Base-by-base conservation (phyloP, 495 filamentous ascomycete genomes). In the Neurospora sp. region DNA sequence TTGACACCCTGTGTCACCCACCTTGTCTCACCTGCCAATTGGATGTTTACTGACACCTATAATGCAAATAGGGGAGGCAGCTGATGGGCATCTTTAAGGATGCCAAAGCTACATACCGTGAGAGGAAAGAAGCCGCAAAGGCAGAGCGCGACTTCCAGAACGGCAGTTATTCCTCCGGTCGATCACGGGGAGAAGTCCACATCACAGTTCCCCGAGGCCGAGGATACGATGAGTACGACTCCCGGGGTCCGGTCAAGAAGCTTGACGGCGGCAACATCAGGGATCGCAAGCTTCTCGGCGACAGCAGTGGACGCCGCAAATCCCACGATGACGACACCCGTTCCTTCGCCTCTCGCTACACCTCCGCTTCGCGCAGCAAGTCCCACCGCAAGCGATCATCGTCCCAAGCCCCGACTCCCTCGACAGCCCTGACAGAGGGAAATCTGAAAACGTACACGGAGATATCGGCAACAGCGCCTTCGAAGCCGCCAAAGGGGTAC, bases 41-140 rank as follows among this genome's bases (percentile, higher is more conserved):
- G 46, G 23, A 70, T 71, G 48, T 18, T 81, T 0, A 70, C 74
- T 78, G 40, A 78, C 72, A 73, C 10, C 14, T 16, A 20, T 12
- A 4, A 35, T 23, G n/a, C n/a, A n/a, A n/a, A 35, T 74, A 97
- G 94, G 93, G 92, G 81, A 97, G 94, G 84, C 93, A 96, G 74
- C 83, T 97, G 39, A 88, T 96, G 77, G 89, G 88, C 75, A 90
- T 97, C 75, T 94, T 96, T 86, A 94, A 90, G 81, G 92, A 97
- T 73, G 94, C 94, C 73, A 93, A 92, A 79, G 89, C 90, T 39
- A 92, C 93, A 66, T 97, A 97, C 80, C 87, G 89, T 62, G 93
- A 96, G 77, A 89, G 90, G 77, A 96, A 95, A 79, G 90, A 92
- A 11, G 89, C 92, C 75, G 85, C 94, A 75, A 87, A 89, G 78